These are phyloP conservation scores for Candida ovalis DNA, from an alignment of 805 yeast genomes.

Conservation along the genomic window DNA sequence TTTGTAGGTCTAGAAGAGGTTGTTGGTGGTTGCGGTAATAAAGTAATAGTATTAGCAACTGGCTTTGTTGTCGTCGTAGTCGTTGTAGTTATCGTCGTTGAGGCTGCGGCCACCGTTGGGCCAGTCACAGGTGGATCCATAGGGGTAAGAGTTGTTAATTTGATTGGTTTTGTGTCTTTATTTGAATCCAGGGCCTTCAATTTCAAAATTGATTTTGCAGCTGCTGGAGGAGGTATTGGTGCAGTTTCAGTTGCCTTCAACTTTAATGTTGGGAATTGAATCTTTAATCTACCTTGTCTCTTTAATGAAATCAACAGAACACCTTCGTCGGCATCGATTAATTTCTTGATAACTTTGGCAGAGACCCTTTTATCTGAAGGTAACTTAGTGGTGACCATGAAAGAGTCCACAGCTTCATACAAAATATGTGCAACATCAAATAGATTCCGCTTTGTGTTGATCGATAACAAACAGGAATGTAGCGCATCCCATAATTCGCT, in stretches of 20 bases:
- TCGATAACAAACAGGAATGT: conserved; percentile 55
- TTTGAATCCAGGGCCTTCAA: conserved; percentile 11
- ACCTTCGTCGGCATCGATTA: conserved; percentile 29
- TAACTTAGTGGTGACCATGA: conserved; percentile 56
- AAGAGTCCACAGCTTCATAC: conserved; percentile 55
- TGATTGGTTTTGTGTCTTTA: conserved; percentile 2
- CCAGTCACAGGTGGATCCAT: conserved; percentile 2
- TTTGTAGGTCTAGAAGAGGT: neutral
- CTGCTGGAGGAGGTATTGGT: conserved; percentile 1
- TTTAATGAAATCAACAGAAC: conserved; percentile 47
- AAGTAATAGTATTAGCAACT: neutral
- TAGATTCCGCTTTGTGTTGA: conserved; percentile 57
- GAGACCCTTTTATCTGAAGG: conserved; percentile 69
- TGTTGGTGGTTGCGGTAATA: neutral
- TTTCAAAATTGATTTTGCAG: conserved; percentile 15
- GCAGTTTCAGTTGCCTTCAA: conserved; percentile 18
- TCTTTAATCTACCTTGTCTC: conserved; percentile 55
- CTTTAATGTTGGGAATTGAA: conserved; percentile 40
- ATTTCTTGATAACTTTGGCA: conserved; percentile 41
- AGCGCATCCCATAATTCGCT: conserved; percentile 64
- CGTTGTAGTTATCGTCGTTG: neutral
- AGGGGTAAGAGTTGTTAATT: neutral
- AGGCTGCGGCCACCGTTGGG: neutral
- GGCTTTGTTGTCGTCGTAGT: neutral
- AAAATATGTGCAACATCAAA: conserved; percentile 65